A percentile compares a stretch with the other conserved stretches of the same genome.
Evolutionary conservation across 805 yeast genomes (phyloP).

Genomic region (Deakozyma indianensis): DNA sequence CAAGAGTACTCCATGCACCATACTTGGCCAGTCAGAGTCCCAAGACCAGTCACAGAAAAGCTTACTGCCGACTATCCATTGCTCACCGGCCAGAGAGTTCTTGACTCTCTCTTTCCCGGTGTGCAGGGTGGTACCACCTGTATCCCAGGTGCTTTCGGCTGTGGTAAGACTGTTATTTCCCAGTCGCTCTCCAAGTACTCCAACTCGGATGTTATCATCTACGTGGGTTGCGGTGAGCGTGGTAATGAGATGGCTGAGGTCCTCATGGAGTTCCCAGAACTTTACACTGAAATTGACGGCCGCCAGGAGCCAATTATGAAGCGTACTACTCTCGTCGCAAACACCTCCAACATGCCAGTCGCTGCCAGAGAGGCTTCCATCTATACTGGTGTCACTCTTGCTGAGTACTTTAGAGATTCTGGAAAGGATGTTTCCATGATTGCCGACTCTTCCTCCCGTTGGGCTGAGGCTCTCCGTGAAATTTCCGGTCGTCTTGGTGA

Average conservation of each 20-base stretch:
- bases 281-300: conserved; percentile 80
- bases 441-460: conserved; percentile 98
- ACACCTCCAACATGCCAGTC: conserved; percentile 99
- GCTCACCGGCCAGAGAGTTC: conserved; percentile 96
- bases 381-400: conserved; percentile 96
- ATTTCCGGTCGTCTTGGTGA: conserved; percentile 99
- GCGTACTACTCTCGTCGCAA: conserved; percentile 97
- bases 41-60: conserved; percentile 95
- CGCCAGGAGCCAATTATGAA: conserved; percentile 98
- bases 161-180: conserved; percentile 97
- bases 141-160: conserved; percentile 99
- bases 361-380: conserved; percentile 99
- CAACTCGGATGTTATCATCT: conserved; percentile 91
- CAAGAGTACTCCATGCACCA: conserved; percentile 85
- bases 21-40: conserved; percentile 99
- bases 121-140: conserved; percentile 99
- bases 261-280: conserved; percentile 97
- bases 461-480: conserved; percentile 99
- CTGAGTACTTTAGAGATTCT: conserved; percentile 99
- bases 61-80: conserved; percentile 88
- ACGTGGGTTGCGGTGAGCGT: conserved; percentile 93
- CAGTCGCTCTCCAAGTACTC: conserved; percentile 95
- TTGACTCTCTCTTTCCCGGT: conserved; percentile 95
- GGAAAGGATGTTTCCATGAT: conserved; percentile 98
- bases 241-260: conserved; percentile 99